Evolutionary conservation across 1,284 basidiomycete species (phyloP), one percentile per base, ranked within the genome.

Genomic region (Trametes pubescens): DNA sequence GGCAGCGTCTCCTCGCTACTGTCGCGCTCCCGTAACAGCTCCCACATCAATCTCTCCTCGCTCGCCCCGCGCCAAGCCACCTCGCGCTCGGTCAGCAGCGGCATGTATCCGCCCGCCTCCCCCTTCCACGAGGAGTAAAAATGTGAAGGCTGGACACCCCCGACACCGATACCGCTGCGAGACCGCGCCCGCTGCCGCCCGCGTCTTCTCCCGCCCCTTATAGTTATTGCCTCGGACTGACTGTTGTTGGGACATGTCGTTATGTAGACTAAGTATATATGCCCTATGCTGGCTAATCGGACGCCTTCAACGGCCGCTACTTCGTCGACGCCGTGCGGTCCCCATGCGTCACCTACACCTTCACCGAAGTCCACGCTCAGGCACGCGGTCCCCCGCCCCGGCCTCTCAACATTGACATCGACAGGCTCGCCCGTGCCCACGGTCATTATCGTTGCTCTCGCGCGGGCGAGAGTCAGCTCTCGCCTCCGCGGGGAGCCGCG

Each of bases 1-100:
- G 75, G 75, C 57, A 74, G 72, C 62, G 65, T 77, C 13, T 72
- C 74, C 57, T 76, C 76, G 26, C 69, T 78, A 21, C 73, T 85
- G 57, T 78, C 78, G 48, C 84, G 89, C 29, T 90, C 89, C 66
- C 79, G 86, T 66, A 91, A 89, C 66, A 81, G 81, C 8, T 91
- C 89, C 1, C 84, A 88, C 72, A 81, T 87, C 74, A 91, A 84
- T 71, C 72, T 91, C 34, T 80, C 84, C 51, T 81, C 78, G 48
- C 71, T 84, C 57, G 76, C 80, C 44, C 81, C 87, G 48, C 79
- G 86, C 56, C 82, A 80, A 65, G 65, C 73, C 24, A 58, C 74
- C 51, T 75, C 78, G 62, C 75, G 78, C 71, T 74, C 77, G 44
- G 74, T 61, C 57, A 77, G 74, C 64, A 58, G 64, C 38, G 71